Evolutionary conservation across 2,329 filamentous ascomycete species (phyloP), one percentile per base, ranked within the genome.

Genomic region (Microsporum audouinii): DNA sequence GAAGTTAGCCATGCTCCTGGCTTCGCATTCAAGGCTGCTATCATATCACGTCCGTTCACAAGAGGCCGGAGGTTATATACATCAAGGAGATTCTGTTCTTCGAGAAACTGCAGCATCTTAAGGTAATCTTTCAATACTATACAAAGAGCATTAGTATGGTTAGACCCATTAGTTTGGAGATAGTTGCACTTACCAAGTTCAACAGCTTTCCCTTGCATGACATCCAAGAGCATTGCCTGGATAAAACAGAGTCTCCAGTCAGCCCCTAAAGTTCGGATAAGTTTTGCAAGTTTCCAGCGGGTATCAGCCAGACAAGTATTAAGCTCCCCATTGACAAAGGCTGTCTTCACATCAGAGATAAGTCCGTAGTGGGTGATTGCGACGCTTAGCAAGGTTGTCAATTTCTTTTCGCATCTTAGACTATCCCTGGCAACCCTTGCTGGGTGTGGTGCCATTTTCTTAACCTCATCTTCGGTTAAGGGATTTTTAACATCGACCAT

Each of bases 1-100:
- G 81, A 80, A 60, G 84, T 84, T 81, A 95, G 88, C 92, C 92
- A 97, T n/a, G 79, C 85, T 0, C 88, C 86, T 64, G 84, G 85
- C n/a, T 81, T 76, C 0, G 81, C 83, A 17, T 75, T 76, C 2
- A 97, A 78, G 2, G 82, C 84, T 64, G 84, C 80, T 17, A 84
- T 82, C 23, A 97, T 80, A 59, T 86, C 78, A 43, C 82, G 87
- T 14, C 94, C 92, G 69, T 95, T 88, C 38, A 95, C 78, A 29
- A 89, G 75, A 3, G 81, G 80, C 67, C 83, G 84, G 39, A 88
- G 71, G 1, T 80, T 76, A 58, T 85, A 79, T 67, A 83, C 73
- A 27, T 71, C 70, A 61, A 75, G 66, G 14, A 87, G 70, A n/a
- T 77, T 70, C 34, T 81, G 73, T 27, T 78, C 71, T 62, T 77